Percentiles rank a stretch among this genome's conserved stretches.
Conservation (phyloP, 2,329 filamentous ascomycete species). For the Dactylella cylindrospora region DNA sequence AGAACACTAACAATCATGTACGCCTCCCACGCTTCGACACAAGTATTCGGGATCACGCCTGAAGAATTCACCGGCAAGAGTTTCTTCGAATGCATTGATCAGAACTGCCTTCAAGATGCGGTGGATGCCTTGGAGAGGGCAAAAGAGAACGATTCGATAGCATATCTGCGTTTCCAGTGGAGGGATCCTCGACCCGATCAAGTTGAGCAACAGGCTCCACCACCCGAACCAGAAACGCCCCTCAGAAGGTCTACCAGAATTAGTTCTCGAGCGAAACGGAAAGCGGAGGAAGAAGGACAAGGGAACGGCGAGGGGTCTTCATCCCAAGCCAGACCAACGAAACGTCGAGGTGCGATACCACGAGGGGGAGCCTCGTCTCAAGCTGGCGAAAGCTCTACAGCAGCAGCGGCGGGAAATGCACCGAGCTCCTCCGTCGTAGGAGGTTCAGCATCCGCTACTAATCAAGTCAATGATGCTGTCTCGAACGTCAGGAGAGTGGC, state of each 20-base stretch:
- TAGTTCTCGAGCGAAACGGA: slow-evolving; percentile 52
- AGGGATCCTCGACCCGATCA: slow-evolving; percentile 66
- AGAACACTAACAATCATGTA: slow-evolving; percentile 82
- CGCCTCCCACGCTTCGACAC: slow-evolving; percentile 72
- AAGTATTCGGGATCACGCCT: slow-evolving; percentile 73
- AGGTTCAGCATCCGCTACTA: no score
- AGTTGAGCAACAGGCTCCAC: slow-evolving; percentile 49
- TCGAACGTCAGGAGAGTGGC: no score
- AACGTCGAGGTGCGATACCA: slow-evolving; percentile 48
- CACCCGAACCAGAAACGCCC: slow-evolving; percentile 46
- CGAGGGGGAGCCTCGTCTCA: slow-evolving; percentile 48
- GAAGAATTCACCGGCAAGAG: slow-evolving; percentile 72
- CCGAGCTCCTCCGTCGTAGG: no score
- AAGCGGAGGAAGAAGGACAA: slow-evolving; percentile 57
- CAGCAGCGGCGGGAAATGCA: slow-evolving; percentile 45
- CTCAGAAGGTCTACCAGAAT: slow-evolving; percentile 56
- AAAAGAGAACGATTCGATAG: slow-evolving; percentile 87
- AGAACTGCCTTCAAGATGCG: slow-evolving; percentile 73
- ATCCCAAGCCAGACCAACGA: slow-evolving; percentile 56
- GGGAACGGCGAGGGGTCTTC: slow-evolving; percentile 45
- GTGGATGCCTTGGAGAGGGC: slow-evolving; percentile 78
- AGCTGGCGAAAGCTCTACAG: slow-evolving; percentile 10
- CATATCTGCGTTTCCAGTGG: slow-evolving; percentile 83
- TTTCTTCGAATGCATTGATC: slow-evolving; percentile 84
- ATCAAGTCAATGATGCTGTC: no score